A percentile compares a stretch with the other conserved stretches of the same genome.
Evolutionary conservation across 2,329 filamentous ascomycete species (phyloP).

Genomic region (Sporothrix dimorphospora): DNA sequence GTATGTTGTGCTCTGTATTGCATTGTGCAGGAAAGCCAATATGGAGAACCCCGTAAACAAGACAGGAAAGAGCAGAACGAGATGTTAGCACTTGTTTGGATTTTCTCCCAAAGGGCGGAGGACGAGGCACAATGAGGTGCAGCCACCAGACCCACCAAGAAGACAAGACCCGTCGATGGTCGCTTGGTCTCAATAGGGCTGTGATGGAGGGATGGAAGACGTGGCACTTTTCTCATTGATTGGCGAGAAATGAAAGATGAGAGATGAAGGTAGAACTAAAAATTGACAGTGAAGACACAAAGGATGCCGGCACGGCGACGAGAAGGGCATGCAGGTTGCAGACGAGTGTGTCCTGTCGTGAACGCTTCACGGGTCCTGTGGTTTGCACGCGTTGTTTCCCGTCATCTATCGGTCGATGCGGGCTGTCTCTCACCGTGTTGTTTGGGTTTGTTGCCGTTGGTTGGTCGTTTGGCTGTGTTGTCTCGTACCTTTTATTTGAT

Average conservation of each 20-base stretch:
- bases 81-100: neutral
- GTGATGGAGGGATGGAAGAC: neutral
- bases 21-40: neutral
- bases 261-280: neutral
- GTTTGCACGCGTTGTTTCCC: neutral
- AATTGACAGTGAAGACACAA: neutral
- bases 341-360: neutral
- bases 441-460: neutral
- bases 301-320: neutral
- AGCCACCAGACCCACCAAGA: neutral
- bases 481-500: neutral
- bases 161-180: neutral
- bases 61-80: neutral
- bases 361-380: neutral
- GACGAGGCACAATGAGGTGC: neutral
- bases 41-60: neutral
- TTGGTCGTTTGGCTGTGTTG: neutral
- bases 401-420: neutral
- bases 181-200: constrained; percentile 1
- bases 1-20: neutral
- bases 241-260: neutral
- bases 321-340: neutral
- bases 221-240: neutral
- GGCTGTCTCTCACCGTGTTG: neutral
- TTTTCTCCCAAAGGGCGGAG: neutral